Evolutionary conservation across 768 basidiomycete species (phyloP).

Genomic region (Termitomyces sp.): DNA sequence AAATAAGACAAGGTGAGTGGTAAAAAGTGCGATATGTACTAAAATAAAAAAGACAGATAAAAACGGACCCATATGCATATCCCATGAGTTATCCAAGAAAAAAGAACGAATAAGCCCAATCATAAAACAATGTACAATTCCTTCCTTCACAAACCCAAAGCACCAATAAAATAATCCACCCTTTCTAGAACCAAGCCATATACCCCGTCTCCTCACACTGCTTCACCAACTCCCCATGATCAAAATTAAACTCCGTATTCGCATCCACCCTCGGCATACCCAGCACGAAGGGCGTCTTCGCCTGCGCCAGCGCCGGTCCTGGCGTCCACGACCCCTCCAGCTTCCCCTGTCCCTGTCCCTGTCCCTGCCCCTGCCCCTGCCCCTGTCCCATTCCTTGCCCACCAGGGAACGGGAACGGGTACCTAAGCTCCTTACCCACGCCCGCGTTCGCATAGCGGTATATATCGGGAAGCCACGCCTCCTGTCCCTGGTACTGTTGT

Average conservation of each 20-base stretch:
- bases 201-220: constrained; percentile 60
- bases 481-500: constrained; percentile 16
- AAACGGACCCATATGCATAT: background rate
- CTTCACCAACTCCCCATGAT: constrained; percentile 55
- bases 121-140: background rate
- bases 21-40: background rate
- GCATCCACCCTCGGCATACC: constrained; percentile 50
- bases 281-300: constrained; percentile 41
- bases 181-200: constrained; percentile 66
- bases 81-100: constrained; percentile 1
- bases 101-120: background rate
- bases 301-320: background rate
- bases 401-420: constrained; percentile 29
- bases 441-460: constrained; percentile 45
- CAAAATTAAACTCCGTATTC: constrained; percentile 58
- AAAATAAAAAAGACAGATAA: background rate
- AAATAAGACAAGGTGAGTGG: background rate
- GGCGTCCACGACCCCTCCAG: background rate
- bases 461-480: constrained; percentile 43
- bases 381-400: no score
- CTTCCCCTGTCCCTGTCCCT: constrained; percentile 17
- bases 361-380: constrained; percentile 18
- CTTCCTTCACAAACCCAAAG: background rate
- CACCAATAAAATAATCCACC: background rate
- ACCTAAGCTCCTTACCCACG: constrained; percentile 39